Conservation (phyloP, 345 rosid genomes). For the Sonneratia caseolaris region DNA sequence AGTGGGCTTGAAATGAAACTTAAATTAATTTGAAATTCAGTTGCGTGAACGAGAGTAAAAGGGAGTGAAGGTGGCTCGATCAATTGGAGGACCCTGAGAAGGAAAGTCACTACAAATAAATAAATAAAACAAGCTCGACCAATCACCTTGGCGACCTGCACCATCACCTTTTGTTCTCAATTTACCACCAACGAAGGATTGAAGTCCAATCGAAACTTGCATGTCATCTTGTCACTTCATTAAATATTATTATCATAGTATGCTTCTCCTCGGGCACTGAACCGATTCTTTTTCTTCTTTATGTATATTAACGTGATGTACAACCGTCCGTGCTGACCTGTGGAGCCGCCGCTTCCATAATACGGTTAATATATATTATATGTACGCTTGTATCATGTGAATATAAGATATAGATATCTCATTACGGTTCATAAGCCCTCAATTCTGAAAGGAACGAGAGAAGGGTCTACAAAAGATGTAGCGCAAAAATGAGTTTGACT, state of each 20-base stretch:
- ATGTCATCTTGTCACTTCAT: neutral
- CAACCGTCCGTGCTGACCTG: too few relatives aligned
- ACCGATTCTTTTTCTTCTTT: too few relatives aligned
- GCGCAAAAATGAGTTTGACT: neutral
- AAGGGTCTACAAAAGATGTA: neutral
- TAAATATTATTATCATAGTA: too few relatives aligned
- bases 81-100: slow-evolving; percentile 19
- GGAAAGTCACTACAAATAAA: slow-evolving; percentile 19
- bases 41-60: slow-evolving; percentile 14
- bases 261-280: too few relatives aligned
- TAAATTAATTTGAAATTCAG: neutral
- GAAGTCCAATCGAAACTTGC: neutral
- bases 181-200: neutral
- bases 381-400: too few relatives aligned
- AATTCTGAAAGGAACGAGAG: neutral
- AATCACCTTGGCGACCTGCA: slow-evolving; percentile 22
- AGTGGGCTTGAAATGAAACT: neutral
- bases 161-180: neutral
- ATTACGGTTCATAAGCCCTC: neutral
- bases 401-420: too few relatives aligned
- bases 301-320: too few relatives aligned
- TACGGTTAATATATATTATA: too few relatives aligned
- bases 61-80: slow-evolving; percentile 9
- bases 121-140: slow-evolving; percentile 10
- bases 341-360: too few relatives aligned